Conservation (phyloP, 2,329 filamentous ascomycete genomes). For the Talaromyces sp. region DNA sequence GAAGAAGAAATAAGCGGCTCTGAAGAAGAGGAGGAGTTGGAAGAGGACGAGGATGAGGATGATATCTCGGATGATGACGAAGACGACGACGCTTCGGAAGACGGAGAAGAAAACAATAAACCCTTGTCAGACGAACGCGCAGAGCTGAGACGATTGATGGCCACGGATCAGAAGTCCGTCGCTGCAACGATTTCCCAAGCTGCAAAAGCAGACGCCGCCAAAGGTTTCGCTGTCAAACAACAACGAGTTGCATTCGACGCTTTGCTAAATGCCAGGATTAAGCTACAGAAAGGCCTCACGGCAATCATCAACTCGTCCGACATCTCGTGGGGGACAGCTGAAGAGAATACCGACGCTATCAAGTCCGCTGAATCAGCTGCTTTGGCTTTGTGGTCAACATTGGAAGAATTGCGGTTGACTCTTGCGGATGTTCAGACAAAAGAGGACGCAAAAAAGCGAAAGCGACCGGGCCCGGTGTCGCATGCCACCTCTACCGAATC, state of each 20-base stretch:
- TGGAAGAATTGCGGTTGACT: constrained; percentile 44
- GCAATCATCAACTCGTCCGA: constrained; percentile 71
- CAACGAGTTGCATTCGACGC: constrained; percentile 86
- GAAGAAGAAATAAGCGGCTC: constrained; percentile 20
- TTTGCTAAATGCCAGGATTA: constrained; percentile 84
- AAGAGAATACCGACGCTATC: constrained; percentile 52
- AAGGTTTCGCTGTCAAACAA: constrained; percentile 80
- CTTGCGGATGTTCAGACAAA: constrained; percentile 40
- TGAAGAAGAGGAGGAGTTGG: constrained; percentile 8
- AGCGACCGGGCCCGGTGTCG: constrained; percentile 52
- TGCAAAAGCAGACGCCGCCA: constrained; percentile 73
- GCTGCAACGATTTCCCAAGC: constrained; percentile 64
- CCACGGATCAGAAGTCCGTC: constrained; percentile 64
- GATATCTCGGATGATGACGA: constrained; percentile 32
- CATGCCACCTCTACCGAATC: constrained; percentile 56
- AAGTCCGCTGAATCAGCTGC: constrained; percentile 82
- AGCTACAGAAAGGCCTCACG: constrained; percentile 85
- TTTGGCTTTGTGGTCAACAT: constrained; percentile 77
- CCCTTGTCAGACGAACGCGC: constrained; percentile 47
- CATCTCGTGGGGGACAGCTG: constrained; percentile 30
- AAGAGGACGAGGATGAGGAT: constrained; percentile 25
- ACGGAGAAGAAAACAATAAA: constrained; percentile 29
- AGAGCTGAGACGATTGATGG: constrained; percentile 67
- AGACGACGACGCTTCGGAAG: constrained; percentile 29
- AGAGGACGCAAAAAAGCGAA: constrained; percentile 44